These are phyloP conservation scores for Dovyalis caffra DNA, from an alignment of 345 rosid species.

Conservation along the genomic window DNA sequence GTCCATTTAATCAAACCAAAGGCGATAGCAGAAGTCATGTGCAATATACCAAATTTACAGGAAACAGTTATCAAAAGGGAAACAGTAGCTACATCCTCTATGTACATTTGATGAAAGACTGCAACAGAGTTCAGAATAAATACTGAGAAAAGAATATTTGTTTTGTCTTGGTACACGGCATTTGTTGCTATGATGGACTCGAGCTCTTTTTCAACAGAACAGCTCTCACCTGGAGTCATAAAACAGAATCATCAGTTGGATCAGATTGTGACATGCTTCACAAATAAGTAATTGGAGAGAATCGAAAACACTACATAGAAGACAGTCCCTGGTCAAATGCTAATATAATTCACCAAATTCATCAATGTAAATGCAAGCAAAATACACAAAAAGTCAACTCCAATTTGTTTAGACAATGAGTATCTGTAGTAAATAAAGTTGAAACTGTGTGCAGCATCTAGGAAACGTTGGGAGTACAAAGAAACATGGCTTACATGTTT, in stretches of 20 bases:
- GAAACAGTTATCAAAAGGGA: too few species aligned
- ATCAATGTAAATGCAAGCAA: neutral
- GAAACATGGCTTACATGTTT: neutral
- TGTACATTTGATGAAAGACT: neutral
- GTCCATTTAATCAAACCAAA: too few species aligned
- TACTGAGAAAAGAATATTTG: slow-evolving; percentile 96
- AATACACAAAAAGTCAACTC: neutral
- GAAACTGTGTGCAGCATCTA: neutral
- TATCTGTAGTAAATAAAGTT: neutral
- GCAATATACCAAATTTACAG: too few species aligned
- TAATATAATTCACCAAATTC: neutral
- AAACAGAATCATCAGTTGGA: slow-evolving; percentile 23
- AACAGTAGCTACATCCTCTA: neutral
- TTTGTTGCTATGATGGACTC: slow-evolving; percentile 63
- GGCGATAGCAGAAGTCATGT: too few species aligned
- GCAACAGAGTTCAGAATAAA: slow-evolving; percentile 9
- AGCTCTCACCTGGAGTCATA: slow-evolving; percentile 81
- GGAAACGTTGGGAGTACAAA: neutral
- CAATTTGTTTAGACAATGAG: neutral
- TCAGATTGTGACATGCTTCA: neutral
- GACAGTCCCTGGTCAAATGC: neutral
- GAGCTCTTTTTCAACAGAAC: slow-evolving; percentile 88
- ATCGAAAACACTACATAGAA: neutral
- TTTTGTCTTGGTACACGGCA: slow-evolving; percentile 99
- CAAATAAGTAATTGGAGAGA: slow-evolving; percentile 10